Base-by-base conservation (phyloP, 805 yeast species). In the Kodamaea kakaduensis region DNA sequence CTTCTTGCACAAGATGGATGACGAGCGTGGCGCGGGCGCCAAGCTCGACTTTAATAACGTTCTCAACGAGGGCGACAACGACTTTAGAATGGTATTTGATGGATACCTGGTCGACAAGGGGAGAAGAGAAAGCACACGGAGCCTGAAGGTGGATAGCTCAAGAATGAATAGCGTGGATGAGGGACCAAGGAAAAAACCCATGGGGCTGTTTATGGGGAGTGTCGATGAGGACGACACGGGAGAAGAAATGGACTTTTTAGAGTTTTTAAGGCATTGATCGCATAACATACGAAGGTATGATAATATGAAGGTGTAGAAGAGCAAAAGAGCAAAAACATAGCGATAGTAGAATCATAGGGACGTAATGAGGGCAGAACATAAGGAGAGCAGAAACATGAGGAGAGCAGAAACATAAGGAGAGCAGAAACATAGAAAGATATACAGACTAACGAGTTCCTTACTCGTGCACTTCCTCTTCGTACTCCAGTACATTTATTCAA, bases 171-270 rank as follows among this genome's bases (percentile, higher is more conserved):
- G 24, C 21, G 25, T 28, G 28, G 38, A 34, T 7, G 26, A 27
- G 26, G 22, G 52, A 44, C 3, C 56, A 52, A 73, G 64, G 36
- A 56, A 71, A 52, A 77, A 71, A 44, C 56, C 73, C 33, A 34
- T 71, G 45, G 77, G 70, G 40, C 69, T 73, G 25, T 5, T 13
- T 6, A 23, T 10, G 25, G 25, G 18, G 17, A n/a, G 31, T 25
- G 9, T 14, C 26, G 9, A 22, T 27, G n/a, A 26, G 37, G 21
- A 23, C 15, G 37, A 33, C 13, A 17, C 23, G 16, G 25, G 52
- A 43, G 4, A 55, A 51, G 74, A 65, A 36, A 56, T 72, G 52
- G 77, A 71, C 45, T 57, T 73, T 33, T 34, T 71, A 45, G 77
- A 71, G 40, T 69, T 73, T 42, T 57, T 73, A 40, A 61, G 59